Evolutionary conservation across 345 rosid genomes (phyloP).

Genomic region (Odontarrhena argentea): DNA sequence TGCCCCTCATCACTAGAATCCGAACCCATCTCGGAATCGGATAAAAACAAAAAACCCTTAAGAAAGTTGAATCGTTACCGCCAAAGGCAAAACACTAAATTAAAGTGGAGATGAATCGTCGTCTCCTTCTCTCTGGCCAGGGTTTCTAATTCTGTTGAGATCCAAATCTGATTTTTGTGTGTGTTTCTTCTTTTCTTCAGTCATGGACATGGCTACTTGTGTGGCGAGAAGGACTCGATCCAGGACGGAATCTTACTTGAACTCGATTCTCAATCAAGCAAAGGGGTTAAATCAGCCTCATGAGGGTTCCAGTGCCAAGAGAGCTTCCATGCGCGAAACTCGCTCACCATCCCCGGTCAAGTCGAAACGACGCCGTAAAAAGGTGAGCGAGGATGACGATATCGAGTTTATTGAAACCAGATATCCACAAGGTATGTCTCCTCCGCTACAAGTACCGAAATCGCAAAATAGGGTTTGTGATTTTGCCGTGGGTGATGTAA

Average conservation of each 20-base stretch:
- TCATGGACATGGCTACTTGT: conserved; percentile 34
- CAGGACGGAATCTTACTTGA: conserved; percentile 30
- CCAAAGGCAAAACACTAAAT: too few species aligned
- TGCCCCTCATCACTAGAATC: too few species aligned
- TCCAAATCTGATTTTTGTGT: too few species aligned
- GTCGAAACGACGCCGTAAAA: conserved; percentile 9
- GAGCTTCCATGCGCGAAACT: neutral
- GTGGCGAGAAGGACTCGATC: conserved; percentile 35
- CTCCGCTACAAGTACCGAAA: neutral
- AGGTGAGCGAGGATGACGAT: conserved; percentile 4
- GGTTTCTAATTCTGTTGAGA: too few species aligned
- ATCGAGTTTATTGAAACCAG: neutral
- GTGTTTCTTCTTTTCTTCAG: neutral
- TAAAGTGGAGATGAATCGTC: too few species aligned
- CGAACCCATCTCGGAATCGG: too few species aligned
- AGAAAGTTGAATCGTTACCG: too few species aligned
- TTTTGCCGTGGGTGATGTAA: neutral
- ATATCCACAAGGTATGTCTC: conserved; percentile 13
- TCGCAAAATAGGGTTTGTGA: conserved; percentile 1
- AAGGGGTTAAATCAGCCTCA: conserved; percentile 24
- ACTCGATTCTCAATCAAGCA: neutral
- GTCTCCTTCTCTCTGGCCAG: too few species aligned
- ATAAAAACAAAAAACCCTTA: too few species aligned
- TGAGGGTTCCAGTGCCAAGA: neutral
- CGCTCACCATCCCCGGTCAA: conserved; percentile 12